Percentiles rank a stretch among this genome's conserved stretches.
These are phyloP conservation scores for Metarhizium rileyi DNA, from an alignment of 2,329 filamentous ascomycete species.

Conservation along the genomic window DNA sequence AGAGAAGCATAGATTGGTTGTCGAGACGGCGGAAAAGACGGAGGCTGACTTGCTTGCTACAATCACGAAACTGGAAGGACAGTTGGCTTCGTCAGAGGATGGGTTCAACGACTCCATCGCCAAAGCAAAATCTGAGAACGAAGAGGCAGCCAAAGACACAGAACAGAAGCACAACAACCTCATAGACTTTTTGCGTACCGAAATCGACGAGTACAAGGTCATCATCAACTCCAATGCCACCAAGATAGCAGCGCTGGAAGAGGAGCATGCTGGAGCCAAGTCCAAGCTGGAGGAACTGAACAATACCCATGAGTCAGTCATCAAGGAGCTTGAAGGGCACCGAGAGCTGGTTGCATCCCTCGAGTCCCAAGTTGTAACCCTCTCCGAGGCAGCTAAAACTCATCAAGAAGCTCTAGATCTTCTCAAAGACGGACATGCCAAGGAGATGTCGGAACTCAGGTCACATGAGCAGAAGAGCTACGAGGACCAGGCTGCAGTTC, in stretches of 20 bases:
- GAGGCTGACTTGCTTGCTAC: constrained; percentile 65
- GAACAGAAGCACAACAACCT: constrained; percentile 48
- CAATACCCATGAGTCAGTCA: constrained; percentile 45
- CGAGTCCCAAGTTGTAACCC: constrained; percentile 48
- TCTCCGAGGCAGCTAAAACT: constrained; percentile 47
- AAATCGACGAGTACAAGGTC: constrained; percentile 74
- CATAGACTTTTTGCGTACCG: constrained; percentile 53
- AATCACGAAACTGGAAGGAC: constrained; percentile 61
- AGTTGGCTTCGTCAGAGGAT: constrained; percentile 44
- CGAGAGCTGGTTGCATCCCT: constrained; percentile 41
- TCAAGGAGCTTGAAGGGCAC: constrained; percentile 34
- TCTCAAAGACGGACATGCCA: constrained; percentile 39
- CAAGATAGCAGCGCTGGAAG: constrained; percentile 65
- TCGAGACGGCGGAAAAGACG: constrained; percentile 61
- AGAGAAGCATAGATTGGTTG: constrained; percentile 58
- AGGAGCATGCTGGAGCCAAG: constrained; percentile 56
- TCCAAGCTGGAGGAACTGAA: constrained; percentile 58
- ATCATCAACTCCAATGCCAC: constrained; percentile 59
- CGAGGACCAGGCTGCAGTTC: constrained; percentile 45
- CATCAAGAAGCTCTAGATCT: constrained; percentile 42
- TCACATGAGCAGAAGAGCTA: constrained; percentile 42
- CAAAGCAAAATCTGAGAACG: constrained; percentile 25
- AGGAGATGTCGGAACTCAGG: constrained; percentile 40
- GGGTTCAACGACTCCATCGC: constrained; percentile 35
- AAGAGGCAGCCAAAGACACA: constrained; percentile 35